A percentile compares a stretch with the other conserved stretches of the same genome.
Conservation (phyloP, 1,284 basidiomycete genomes). For the Fistulinella cinereoalba region DNA sequence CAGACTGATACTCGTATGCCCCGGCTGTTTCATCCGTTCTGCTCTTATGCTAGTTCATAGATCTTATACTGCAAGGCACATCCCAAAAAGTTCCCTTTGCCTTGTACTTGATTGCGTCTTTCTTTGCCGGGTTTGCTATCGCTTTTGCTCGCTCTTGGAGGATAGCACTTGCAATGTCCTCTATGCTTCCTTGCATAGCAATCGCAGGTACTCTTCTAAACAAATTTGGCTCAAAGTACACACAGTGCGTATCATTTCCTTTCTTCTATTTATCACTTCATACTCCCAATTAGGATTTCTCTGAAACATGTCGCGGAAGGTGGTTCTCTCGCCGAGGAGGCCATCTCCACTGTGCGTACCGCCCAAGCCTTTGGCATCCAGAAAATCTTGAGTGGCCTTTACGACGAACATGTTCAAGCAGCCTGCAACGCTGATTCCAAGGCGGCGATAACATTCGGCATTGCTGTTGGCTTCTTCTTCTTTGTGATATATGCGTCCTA, state of each 20-base stretch:
- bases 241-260: conserved; percentile 52
- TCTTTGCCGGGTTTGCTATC: conserved; percentile 78
- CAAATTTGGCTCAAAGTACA: conserved; percentile 67
- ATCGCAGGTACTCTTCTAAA: conserved; percentile 81
- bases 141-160: conserved; percentile 77
- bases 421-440: conserved; percentile 63
- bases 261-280: neutral
- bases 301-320: conserved; percentile 79
- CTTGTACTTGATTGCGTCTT: conserved; percentile 62
- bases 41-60: conserved; percentile 35
- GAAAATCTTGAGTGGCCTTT: conserved; percentile 60
- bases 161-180: conserved; percentile 81
- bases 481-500: conserved; percentile 80
- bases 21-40: neutral
- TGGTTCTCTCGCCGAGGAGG: conserved; percentile 91
- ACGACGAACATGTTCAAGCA: conserved; percentile 63
- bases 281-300: conserved; percentile 46
- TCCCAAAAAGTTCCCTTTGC: conserved; percentile 83
- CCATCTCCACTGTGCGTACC: conserved; percentile 85
- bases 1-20: conserved; percentile 84
- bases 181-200: conserved; percentile 87
- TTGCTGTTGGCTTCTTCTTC: conserved; percentile 71
- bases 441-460: conserved; percentile 63
- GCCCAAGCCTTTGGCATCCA: conserved; percentile 93
- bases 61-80: conserved; percentile 84